These are phyloP conservation scores for Lentinula guzmanii DNA, from an alignment of 768 basidiomycete species.

Conservation along the genomic window DNA sequence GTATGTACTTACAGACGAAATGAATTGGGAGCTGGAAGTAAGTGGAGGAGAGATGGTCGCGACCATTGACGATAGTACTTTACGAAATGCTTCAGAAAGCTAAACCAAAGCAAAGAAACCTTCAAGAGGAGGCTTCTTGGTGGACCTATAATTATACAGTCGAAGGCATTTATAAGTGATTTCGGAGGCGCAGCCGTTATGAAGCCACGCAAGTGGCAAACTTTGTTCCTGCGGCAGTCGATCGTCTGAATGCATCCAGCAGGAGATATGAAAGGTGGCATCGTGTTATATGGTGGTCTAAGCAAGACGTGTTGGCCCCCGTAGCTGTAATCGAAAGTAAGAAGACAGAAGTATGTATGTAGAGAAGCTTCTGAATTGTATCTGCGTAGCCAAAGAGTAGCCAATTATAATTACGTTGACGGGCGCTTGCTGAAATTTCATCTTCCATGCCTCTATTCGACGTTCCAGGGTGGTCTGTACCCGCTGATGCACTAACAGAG, in stretches of 20 bases:
- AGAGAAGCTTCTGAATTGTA: too few relatives aligned
- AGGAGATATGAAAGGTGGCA: not conserved
- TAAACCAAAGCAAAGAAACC: not conserved
- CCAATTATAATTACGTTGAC: not conserved
- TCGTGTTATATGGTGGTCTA: not conserved
- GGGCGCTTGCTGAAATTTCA: not conserved
- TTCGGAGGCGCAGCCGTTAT: not conserved
- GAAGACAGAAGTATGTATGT: too few relatives aligned
- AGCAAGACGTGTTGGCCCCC: not conserved
- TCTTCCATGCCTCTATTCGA: constrained; percentile 47
- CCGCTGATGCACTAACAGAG: constrained; percentile 32
- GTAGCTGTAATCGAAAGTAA: too few relatives aligned
- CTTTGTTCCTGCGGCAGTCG: not conserved
- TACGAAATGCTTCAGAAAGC: not conserved
- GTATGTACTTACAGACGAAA: not conserved
- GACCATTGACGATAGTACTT: not conserved
- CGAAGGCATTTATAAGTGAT: too few relatives aligned
- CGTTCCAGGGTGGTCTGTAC: constrained; percentile 65
- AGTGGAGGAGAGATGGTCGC: not conserved
- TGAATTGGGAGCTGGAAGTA: not conserved
- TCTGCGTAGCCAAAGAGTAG: too few relatives aligned
- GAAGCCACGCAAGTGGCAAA: not conserved
- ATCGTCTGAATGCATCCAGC: not conserved
- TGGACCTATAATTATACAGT: too few relatives aligned
- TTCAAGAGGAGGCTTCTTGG: not conserved